phyloP scores from a whole-genome alignment of 1,284 basidiomycete genomes.

The Cystobasidium pallidum region DNA sequence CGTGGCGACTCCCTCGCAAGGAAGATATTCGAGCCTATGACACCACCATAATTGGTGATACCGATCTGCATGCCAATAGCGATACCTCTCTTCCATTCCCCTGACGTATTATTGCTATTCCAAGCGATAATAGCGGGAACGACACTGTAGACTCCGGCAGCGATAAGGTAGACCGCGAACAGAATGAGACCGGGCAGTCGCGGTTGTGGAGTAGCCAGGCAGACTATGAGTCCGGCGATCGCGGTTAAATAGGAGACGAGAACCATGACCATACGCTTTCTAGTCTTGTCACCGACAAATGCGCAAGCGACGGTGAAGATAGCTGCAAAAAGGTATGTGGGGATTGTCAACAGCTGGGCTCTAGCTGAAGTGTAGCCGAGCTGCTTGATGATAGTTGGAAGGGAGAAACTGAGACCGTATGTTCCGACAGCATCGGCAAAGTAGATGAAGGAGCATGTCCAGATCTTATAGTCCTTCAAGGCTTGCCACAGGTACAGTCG shows the following conservation, averaged over 20 bases:
- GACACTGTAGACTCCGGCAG: constrained; percentile 28
- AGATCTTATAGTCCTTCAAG: constrained; percentile 44
- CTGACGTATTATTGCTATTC: constrained; percentile 16
- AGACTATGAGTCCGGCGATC: constrained; percentile 57
- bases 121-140: constrained; percentile 25
- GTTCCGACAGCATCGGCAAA: constrained; percentile 42
- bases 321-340: constrained; percentile 56
- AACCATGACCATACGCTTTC: constrained; percentile 56
- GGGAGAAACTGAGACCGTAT: constrained; percentile 43
- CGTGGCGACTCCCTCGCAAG: constrained; percentile 19
- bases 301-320: constrained; percentile 56
- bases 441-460: constrained; percentile 34
- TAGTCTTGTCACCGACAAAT: constrained; percentile 56
- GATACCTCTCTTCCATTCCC: constrained; percentile 44
- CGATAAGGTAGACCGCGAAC: constrained; percentile 43
- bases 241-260: constrained; percentile 54
- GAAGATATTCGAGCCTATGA: constrained; percentile 42
- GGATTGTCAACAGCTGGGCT: constrained; percentile 69
- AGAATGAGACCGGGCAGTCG: constrained; percentile 39
- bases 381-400: constrained; percentile 67
- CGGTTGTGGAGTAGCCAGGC: constrained; percentile 41
- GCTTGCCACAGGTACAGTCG: constrained; percentile 36
- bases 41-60: constrained; percentile 41
- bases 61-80: constrained; percentile 42
- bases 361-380: constrained; percentile 63